A percentile compares a stretch with the other conserved stretches of the same genome.
These are phyloP conservation scores for Acacia acuminata DNA, from an alignment of 306 rosid species.

Conservation along the genomic window DNA sequence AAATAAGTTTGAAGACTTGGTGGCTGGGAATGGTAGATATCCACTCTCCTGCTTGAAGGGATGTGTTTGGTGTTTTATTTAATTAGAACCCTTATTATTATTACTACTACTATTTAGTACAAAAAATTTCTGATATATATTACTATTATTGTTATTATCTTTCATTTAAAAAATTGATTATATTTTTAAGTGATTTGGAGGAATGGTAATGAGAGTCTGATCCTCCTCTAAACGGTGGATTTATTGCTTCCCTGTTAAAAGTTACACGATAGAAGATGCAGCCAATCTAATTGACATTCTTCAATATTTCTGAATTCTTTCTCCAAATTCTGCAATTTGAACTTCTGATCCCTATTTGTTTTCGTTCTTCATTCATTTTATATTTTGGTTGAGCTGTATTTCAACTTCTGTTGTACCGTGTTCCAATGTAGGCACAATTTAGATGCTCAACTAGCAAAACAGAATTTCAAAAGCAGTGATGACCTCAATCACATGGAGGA, in stretches of 20 bases:
- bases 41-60: neutral
- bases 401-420: conserved; percentile 9
- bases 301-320: neutral
- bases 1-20: neutral
- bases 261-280: neutral
- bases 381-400: conserved; percentile 26
- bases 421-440: conserved; percentile 44
- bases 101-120: neutral
- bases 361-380: neutral
- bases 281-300: neutral
- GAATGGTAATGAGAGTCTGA: neutral
- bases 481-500: conserved; percentile 51
- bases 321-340: neutral
- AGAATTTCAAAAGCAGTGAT: conserved; percentile 49
- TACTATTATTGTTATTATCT: neutral
- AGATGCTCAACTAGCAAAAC: conserved; percentile 48
- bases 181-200: neutral
- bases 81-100: neutral
- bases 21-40: neutral
- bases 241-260: neutral
- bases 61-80: neutral
- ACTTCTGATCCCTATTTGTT: neutral
- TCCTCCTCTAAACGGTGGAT: neutral
- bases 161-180: neutral
- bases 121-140: neutral